phyloP scores from a whole-genome alignment of 805 yeast genomes.

The Starmerella ratchasimensis region DNA sequence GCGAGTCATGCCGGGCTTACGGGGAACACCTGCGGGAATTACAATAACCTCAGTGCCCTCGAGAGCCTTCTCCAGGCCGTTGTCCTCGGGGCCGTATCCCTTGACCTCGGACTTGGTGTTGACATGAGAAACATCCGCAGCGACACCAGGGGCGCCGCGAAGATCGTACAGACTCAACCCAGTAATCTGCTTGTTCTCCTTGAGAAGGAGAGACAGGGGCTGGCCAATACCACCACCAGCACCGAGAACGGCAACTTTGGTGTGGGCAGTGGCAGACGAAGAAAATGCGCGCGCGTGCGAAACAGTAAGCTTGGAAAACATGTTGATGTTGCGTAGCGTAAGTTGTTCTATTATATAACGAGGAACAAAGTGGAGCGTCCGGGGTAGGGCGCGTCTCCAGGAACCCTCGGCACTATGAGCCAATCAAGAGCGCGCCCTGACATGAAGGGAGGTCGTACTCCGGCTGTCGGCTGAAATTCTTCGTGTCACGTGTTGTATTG shows the following conservation, averaged over 20 bases:
- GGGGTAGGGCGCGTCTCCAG: slow-evolving; percentile 3
- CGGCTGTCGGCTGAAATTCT: too few species aligned
- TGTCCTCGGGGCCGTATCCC: slow-evolving; percentile 75
- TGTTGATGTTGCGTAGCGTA: neutral
- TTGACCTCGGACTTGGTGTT: slow-evolving; percentile 81
- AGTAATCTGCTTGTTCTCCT: slow-evolving; percentile 78
- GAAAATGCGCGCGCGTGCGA: slow-evolving; percentile 20
- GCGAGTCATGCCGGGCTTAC: slow-evolving; percentile 98
- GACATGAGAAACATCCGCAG: slow-evolving; percentile 87
- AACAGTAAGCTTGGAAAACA: slow-evolving; percentile 12
- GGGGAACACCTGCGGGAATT: slow-evolving; percentile 96
- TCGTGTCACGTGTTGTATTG: too few species aligned
- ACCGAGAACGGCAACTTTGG: slow-evolving; percentile 74
- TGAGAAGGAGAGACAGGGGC: slow-evolving; percentile 69
- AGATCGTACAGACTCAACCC: slow-evolving; percentile 77
- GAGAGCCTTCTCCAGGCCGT: slow-evolving; percentile 56
- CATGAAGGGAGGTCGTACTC: too few species aligned
- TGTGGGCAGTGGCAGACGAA: slow-evolving; percentile 22
- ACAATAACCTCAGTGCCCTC: slow-evolving; percentile 62
- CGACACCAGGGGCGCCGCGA: slow-evolving; percentile 91
- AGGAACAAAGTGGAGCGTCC: neutral
- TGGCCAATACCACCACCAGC: slow-evolving; percentile 98
- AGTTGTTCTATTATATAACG: too few species aligned
- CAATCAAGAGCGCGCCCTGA: too few species aligned
- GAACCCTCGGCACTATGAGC: too few species aligned